Base-by-base conservation (phyloP, 1,139 yeast genomes). In the Taphrina flavorubra region DNA sequence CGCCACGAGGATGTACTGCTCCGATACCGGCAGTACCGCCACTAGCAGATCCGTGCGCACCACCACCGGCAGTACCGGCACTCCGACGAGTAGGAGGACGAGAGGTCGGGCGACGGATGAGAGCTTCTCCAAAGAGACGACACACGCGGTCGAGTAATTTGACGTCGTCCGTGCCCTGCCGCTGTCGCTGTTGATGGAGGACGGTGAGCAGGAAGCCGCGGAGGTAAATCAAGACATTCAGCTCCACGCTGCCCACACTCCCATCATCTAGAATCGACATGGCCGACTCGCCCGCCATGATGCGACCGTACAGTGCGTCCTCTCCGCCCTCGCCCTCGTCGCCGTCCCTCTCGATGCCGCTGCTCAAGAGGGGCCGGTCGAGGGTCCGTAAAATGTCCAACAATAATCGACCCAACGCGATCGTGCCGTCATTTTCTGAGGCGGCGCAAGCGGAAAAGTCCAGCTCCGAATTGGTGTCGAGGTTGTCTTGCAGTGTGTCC, bases 221-320 rank as follows among this genome's bases (percentile, higher is more conserved):
- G 31, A 68, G 40, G 64, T 65, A 68, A 31, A 68, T 56, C 34
- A 68, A 51, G n/a, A 68, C 60, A 25, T 68, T 68, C 16, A 62
- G 49, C 31, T 25, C 31, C 16, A 56, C 51, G 25, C 57, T 25
- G 34, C 61, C 34, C 16, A 55, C 65, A 42, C 66, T 16, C 11
- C 47, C 49, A 40, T 68, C 70, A 39, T 68, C 70, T 18, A 68
- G 61, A 25, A 68, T 44, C 39, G 42, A 20, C 20, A 56, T 36
- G 20, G 68, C 58, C 25, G 51, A 20, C 37, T 44, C 55, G 20
- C 47, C 57, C 14, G 49, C 51, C 65, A 68, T 37, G 39, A 56
- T 56, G 25, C 31, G 57, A 14, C 37, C 20, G 44, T 65, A 68
- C 6, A 31, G 55, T 13, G 51, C 49, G 31, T 25, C 31, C 31